Base-by-base conservation (phyloP, 305 asterid genomes). In the Euphrasia arctica region DNA sequence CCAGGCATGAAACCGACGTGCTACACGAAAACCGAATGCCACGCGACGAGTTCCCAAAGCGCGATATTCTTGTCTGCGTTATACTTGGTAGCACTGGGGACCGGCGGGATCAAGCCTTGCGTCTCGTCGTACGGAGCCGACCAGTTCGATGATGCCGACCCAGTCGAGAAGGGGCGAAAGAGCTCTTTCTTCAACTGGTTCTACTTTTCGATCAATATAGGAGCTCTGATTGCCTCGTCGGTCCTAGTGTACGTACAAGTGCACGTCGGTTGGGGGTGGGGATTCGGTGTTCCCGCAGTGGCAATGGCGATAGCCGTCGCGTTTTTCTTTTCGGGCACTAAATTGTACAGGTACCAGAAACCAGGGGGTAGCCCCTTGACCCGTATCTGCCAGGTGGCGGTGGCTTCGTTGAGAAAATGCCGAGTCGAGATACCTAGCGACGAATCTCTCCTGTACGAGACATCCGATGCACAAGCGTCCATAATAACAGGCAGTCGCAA, bases 191-290 rank as follows among this genome's bases (percentile, higher is more conserved):
- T 49, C 27, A 49, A 49, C 18, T 49, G 54, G 54, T 49, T 49
- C 56, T 51, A 51, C 9, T 51, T 51, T 18, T 51, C 56, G 31
- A 51, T 51, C 28, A 51, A 51, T 14, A 18, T 51, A 0, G 56
- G 56, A 3, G 29, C 56, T 14, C 18, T 51, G 12, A 18, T 51
- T 2, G 56, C 56, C 56, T 51, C 56, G 12, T 51, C 56, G 0
- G 56, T 51, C 31, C 22, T 51, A 18, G 56, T 51, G 25, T 51
- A 51, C 28, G 9, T 51, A 0, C 56, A 51, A 1, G 56, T 14
- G 28, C 18, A 51, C 28, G 56, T 51, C 28, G 56, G 56, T 51
- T 51, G 56, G 56, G 56, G 56, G 2, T 51, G 56, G 56, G 56
- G 56, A 0, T 51, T 51, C 11, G 56, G 56, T 7, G 56, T 51